phyloP scores from a whole-genome alignment of 805 yeast species.

The Teunomyces aglyptinius region DNA sequence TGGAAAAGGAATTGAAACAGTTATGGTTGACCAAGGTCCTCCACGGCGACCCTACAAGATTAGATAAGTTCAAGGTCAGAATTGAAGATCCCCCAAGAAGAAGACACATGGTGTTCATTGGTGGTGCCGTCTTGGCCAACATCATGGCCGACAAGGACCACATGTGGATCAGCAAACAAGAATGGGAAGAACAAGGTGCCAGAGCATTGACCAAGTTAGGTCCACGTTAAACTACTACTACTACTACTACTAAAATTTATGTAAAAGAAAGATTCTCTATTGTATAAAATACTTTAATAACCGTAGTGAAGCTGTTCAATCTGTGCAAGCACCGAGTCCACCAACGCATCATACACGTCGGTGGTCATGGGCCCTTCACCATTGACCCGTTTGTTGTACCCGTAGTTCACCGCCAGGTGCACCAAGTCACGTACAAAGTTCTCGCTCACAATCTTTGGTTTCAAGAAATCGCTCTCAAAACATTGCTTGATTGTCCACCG shows the following conservation, averaged over 20 bases:
- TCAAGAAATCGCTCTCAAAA: conserved; percentile 61
- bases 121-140: conserved; percentile 97
- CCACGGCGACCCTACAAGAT: conserved; percentile 79
- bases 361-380: conserved; percentile 39
- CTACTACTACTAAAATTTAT: not conserved
- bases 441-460: conserved; percentile 71
- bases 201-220: conserved; percentile 84
- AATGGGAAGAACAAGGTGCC: conserved; percentile 97
- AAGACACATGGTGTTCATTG: conserved; percentile 97
- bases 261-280: not conserved
- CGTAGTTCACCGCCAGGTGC: conserved; percentile 74
- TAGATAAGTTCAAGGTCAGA: conserved; percentile 89
- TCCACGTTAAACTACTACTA: conserved; percentile 56
- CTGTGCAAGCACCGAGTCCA: conserved; percentile 56
- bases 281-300: conserved; percentile 11
- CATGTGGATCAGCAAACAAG: conserved; percentile 95
- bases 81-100: conserved; percentile 99
- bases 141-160: conserved; percentile 98
- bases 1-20: conserved; percentile 95
- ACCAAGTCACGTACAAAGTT: conserved; percentile 67
- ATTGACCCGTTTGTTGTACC: conserved; percentile 42
- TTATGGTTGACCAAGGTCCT: conserved; percentile 90
- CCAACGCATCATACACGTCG: conserved; percentile 40
- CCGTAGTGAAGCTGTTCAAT: conserved; percentile 38
- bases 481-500: conserved; percentile 67